phyloP scores from a whole-genome alignment of 2,329 filamentous ascomycete species.

The Epichloe coenophiala region DNA sequence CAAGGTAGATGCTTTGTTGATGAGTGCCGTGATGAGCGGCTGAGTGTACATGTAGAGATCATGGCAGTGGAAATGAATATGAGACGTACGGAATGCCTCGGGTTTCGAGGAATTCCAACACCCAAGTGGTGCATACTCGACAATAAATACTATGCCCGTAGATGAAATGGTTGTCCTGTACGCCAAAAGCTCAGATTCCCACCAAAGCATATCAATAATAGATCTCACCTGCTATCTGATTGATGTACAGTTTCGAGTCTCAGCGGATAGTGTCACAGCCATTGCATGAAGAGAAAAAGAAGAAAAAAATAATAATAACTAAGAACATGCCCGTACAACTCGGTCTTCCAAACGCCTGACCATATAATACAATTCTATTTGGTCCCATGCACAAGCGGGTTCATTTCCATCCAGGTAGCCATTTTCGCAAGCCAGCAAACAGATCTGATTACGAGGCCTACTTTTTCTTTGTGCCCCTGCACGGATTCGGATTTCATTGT shows the following conservation, averaged over 20 bases:
- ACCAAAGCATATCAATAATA: constrained; percentile 7
- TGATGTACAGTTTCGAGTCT: constrained; percentile 19
- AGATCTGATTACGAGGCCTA: neutral
- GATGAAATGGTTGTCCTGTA: neutral
- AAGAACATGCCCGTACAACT: constrained; percentile 15
- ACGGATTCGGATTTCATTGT: neutral
- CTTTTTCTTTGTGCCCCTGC: too few relatives aligned
- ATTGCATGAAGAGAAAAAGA: constrained; percentile 6
- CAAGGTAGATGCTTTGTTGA: constrained; percentile 65
- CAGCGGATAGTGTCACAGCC: constrained; percentile 22
- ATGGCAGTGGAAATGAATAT: neutral
- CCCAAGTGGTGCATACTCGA: too few relatives aligned
- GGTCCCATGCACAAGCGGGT: constrained; percentile 19
- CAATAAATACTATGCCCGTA: too few relatives aligned
- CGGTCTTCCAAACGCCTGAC: constrained; percentile 28
- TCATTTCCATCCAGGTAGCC: neutral
- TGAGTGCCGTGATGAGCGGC: constrained; percentile 37
- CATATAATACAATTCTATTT: constrained; percentile 18
- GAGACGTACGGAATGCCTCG: neutral
- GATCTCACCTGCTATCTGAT: constrained; percentile 15
- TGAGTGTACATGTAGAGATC: neutral
- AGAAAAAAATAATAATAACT: neutral
- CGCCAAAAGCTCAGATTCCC: neutral
- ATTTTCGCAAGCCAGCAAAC: neutral
- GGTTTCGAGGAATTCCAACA: too few relatives aligned